Evolutionary conservation across 352 stramenopile species (phyloP).

Genomic region (Phytophthora pinifolia): DNA sequence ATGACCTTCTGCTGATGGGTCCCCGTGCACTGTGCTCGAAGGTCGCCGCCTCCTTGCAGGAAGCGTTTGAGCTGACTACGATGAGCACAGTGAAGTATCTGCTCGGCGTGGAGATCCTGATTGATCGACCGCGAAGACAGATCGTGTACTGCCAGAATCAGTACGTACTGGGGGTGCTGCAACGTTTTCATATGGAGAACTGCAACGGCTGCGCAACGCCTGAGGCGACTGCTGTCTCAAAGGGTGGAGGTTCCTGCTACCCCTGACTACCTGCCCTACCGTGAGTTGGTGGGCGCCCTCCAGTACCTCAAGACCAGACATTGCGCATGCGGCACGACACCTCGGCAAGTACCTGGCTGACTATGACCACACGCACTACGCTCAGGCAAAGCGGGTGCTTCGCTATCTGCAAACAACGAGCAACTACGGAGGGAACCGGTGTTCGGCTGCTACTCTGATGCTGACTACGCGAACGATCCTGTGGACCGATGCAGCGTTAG

Average conservation of each 20-base stretch:
- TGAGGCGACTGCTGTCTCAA: background rate
- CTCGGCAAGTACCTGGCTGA: conserved; percentile 4
- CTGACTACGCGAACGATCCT: conserved; percentile 31
- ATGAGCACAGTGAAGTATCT: conserved; percentile 13
- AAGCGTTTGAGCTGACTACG: conserved; percentile 12
- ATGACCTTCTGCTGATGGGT: conserved; percentile 18
- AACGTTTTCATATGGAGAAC: conserved; percentile 1
- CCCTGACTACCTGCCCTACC: conserved; percentile 5
- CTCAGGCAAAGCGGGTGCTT: conserved; percentile 12
- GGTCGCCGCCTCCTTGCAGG: conserved; percentile 7
- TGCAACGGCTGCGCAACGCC: conserved; percentile 7
- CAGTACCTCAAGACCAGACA: conserved; percentile 19
- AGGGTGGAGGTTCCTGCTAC: background rate
- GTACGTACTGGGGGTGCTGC: conserved; percentile 1
- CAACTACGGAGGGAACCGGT: background rate
- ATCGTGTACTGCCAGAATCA: conserved; percentile 8
- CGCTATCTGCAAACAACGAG: conserved; percentile 10
- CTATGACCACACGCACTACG: conserved; percentile 12
- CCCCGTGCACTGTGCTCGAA: background rate
- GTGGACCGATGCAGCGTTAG: conserved; percentile 19
- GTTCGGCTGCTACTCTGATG: conserved; percentile 15
- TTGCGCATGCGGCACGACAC: conserved; percentile 14
- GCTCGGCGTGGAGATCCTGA: conserved; percentile 12
- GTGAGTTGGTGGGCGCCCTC: conserved; percentile 14
- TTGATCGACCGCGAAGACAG: conserved; percentile 2